Base-by-base conservation (phyloP, 306 rosid genomes). In the Castanopsis chinensis region DNA sequence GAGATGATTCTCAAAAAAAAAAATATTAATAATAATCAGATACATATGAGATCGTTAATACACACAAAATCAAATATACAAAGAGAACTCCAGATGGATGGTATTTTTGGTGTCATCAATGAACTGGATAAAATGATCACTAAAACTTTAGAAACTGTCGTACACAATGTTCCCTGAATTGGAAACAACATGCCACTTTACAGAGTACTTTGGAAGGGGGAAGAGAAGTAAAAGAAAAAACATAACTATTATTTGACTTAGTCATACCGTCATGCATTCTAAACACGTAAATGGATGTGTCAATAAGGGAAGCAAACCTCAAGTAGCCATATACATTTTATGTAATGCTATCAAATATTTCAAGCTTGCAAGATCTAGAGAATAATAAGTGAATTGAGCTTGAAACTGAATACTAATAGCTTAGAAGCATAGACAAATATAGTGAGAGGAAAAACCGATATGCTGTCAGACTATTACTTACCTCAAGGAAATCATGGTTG, bases 401-500 rank as follows among this genome's bases (percentile, higher is more conserved):
- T 32, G 25, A 59, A 59, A 49, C 53, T 59, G 30, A 23, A 57
- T 49, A 49, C 57, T 14, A 80, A 33, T 72, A 76, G 73, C 57
- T 72, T 72, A 55, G 35, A 63, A 43, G 32, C 27, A 78, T 43
- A 61, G 20, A 70, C 25, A 49, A 11, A n/a, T 35, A 41, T n/a
- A 53, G 23, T 5, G 23, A 30, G 70, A 64, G 67, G 72, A 5
- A 57, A 58, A 12, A 53, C 23, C 23, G 58, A 77, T 9, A 78
- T 49, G 53, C 53, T 12, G 64, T 52, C 59, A 65, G 69, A 77
- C 58, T 69, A 74, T 77, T 89, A 95, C 98, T 77, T 89, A 95
- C 99, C 99, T 95, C 92, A 57, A 88, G 91, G 85, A 95, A 95
- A 73, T 87, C 94, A n/a, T 92, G 88, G 90, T 95, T 95, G 81